A percentile compares a stretch with the other conserved stretches of the same genome.
Evolutionary conservation across 148 eudicot species (phyloP).

Genomic region (Vaccinium vitisidaea): DNA sequence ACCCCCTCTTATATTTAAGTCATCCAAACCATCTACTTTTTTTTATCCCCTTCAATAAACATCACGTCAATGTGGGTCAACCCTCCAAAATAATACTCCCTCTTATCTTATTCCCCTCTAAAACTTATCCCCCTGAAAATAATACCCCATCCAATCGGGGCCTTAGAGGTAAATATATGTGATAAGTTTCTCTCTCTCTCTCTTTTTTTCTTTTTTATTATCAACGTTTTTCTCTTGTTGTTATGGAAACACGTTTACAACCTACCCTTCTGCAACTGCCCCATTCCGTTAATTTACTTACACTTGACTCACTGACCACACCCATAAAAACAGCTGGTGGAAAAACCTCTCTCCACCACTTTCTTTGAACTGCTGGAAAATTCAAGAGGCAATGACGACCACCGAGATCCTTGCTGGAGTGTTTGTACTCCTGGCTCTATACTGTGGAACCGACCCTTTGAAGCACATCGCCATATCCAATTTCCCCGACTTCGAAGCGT

Average conservation of each 20-base stretch:
- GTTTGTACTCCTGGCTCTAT: conserved; percentile 47
- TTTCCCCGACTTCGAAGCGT: conserved; percentile 56
- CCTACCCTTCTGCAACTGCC: background rate
- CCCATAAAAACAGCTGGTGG: background rate
- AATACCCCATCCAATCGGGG: too few relatives aligned
- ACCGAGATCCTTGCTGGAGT: conserved; percentile 28
- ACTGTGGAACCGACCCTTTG: conserved; percentile 83
- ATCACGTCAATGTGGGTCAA: too few relatives aligned
- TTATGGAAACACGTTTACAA: background rate
- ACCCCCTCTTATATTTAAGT: too few relatives aligned
- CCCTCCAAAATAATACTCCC: too few relatives aligned
- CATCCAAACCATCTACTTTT: too few relatives aligned
- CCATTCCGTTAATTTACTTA: background rate
- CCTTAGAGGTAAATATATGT: too few relatives aligned
- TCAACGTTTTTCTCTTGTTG: background rate
- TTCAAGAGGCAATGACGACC: conserved; percentile 13
- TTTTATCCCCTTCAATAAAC: too few relatives aligned
- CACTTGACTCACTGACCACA: background rate
- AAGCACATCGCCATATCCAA: conserved; percentile 53
- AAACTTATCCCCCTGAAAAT: too few relatives aligned
- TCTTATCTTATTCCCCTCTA: too few relatives aligned
- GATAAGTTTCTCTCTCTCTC: too few relatives aligned
- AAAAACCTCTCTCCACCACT: background rate
- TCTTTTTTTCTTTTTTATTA: too few relatives aligned
- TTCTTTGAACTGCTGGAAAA: background rate